Evolutionary conservation across 2,329 filamentous ascomycete species (phyloP), one percentile per base, ranked within the genome.

Genomic region (Penicillium frequentans): DNA sequence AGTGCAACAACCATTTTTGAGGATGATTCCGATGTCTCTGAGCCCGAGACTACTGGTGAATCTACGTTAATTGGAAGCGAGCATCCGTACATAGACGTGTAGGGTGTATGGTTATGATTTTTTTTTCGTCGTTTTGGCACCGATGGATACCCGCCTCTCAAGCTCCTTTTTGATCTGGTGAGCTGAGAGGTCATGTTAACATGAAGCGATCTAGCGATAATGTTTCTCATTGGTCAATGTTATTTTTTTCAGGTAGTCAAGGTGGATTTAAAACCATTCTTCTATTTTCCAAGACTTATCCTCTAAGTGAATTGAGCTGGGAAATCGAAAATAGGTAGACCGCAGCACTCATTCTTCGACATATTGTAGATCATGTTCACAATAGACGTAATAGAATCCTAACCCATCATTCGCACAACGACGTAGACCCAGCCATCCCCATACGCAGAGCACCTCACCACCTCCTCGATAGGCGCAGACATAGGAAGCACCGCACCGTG

Each of bases 371-470:
- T 26, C 27, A 10, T 46, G 7, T 26, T 42, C 19, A 10, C 8
- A 24, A 5, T 5, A 7, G n/a, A 47, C 14, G 6, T n/a, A 14
- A 11, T 13, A 37, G 26, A 24, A 31, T 7, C 5, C n/a, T 48
- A 58, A 5, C 77, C 79, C 70, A 91, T 81, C 79, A 96, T 88
- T 21, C 87, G 82, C 5, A 97, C 84, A 52, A 91, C 90, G 43
- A 97, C 75, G 73, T 91, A 91, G 26, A 96, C 74, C 89, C 93
- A 99, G 0, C 95, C 95, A 75, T 99, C 95, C 0, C 91, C 87
- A 79, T 97, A 98, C 1, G 91, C 86, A 4, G 90, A 89, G 68
- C 89, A 89, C 55, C 87, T 84, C 76, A 95, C 90, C 56, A 99
- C 73, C 47, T 97, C 93, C 68, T 91, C 90, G 19, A 99, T 75